Base-by-base conservation (phyloP, 164 flowering plant genomes). In the Houttuynia cordata region DNA sequence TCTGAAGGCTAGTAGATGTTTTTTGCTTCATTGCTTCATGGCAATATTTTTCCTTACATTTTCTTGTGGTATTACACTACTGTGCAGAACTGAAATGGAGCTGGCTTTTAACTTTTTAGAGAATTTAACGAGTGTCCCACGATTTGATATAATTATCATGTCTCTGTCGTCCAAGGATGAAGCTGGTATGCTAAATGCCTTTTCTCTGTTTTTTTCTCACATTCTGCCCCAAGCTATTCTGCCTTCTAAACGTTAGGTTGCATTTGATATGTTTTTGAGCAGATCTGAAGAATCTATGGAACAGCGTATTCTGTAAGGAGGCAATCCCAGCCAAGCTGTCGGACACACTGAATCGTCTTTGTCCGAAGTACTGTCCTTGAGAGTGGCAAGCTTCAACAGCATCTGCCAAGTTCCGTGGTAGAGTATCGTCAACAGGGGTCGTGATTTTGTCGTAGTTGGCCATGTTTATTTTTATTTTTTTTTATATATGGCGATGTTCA, bases 141-240 rank as follows among this genome's bases (percentile, higher is more conserved):
- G 99, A 72, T 93, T 88, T 68, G 83, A 81, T 75, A 78, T 86
- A 81, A 74, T 93, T 62, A 74, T 85, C 74, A 76, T 90, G 92
- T 90, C 90, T 67, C 89, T 90, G 67, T 73, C 91, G 57, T 58
- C 83, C 19, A 53, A 71, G 23, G 94, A 90, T 57, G 84, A 62
- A 64, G 73, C 78, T 58, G 96, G 97, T 91, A 82, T 56, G 82
- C 56, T 50, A 45, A 47, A 24, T 51, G 30, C 40, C 15, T 30
- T 24, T 24, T 42, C 14, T 25, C 8, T 24, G 2, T 53, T 30
- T 30, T 6, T 30, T 30, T 30, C 6, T 30, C 37, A 30, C 37
- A 30, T 30, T 2, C 37, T 30, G 37, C 37, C n/a, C n/a, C n/a
- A 30, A 30, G 37, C 37, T 30, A 30, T 30, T 30, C 37, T 30